phyloP scores from a whole-genome alignment of 2,329 filamentous ascomycete species.

The Fusarium sp. region DNA sequence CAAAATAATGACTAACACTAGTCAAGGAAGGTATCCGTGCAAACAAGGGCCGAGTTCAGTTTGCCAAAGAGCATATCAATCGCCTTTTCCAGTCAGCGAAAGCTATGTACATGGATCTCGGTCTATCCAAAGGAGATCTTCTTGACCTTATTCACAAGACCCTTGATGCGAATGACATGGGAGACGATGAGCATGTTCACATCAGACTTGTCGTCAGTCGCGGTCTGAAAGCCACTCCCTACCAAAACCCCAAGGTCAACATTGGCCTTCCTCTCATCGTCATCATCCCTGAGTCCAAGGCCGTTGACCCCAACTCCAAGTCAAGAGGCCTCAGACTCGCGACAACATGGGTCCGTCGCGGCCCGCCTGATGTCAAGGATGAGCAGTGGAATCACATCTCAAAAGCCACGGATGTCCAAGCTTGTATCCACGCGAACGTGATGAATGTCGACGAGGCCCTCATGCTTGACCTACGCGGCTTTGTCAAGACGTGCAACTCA shows the following conservation, averaged over 20 bases:
- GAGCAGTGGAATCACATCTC: slow-evolving; percentile 21
- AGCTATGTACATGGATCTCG: slow-evolving; percentile 13
- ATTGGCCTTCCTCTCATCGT: neutral
- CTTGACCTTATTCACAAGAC: neutral
- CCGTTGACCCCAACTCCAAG: slow-evolving; percentile 6
- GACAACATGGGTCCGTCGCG: neutral
- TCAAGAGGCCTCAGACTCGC: neutral
- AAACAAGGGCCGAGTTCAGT: slow-evolving; percentile 5
- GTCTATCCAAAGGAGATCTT: neutral
- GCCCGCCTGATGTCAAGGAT: neutral
- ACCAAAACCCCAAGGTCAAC: neutral
- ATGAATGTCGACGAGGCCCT: slow-evolving; percentile 6
- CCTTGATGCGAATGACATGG: slow-evolving; percentile 3
- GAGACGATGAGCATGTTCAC: neutral
- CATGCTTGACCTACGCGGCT: neutral
- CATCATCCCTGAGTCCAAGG: slow-evolving; percentile 9
- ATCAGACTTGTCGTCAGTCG: slow-evolving; percentile 7
- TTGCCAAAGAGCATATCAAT: neutral
- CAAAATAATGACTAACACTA: neutral
- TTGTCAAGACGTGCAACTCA: slow-evolving; percentile 9
- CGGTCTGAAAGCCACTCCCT: neutral
- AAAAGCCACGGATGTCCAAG: neutral
- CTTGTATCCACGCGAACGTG: neutral
- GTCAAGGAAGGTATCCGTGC: slow-evolving; percentile 6
- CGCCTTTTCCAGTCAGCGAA: slow-evolving; percentile 1